These are phyloP conservation scores for Mercurialis annua DNA, from an alignment of 345 rosid species.

Conservation along the genomic window DNA sequence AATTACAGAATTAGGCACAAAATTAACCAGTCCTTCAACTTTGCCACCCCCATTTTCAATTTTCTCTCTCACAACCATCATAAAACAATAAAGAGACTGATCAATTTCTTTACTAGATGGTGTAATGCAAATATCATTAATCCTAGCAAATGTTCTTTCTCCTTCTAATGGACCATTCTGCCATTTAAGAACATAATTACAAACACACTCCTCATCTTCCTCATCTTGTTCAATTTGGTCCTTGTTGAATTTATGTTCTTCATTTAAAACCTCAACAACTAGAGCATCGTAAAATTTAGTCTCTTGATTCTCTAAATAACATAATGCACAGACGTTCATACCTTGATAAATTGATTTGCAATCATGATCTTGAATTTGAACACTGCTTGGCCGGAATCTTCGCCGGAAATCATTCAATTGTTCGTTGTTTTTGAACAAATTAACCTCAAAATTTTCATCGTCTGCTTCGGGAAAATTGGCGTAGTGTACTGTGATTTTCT, in stretches of 20 bases:
- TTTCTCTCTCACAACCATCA: background rate
- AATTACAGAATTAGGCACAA: background rate
- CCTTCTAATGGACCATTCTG: background rate
- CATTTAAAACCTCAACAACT: background rate
- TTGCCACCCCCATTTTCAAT: background rate
- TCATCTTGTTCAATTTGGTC: background rate
- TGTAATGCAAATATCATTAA: background rate
- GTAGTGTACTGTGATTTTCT: background rate
- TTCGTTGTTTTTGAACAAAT: background rate
- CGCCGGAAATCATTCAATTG: background rate
- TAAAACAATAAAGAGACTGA: background rate
- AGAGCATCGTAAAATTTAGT: background rate
- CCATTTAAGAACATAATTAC: background rate
- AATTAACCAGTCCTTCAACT: background rate
- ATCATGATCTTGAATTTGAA: slow-evolving; percentile 4
- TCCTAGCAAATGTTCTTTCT: background rate
- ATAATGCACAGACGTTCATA: background rate
- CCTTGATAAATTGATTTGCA: background rate
- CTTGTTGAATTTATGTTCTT: background rate
- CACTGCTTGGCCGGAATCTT: background rate
- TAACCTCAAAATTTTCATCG: background rate
- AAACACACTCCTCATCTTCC: background rate
- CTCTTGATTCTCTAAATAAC: background rate
- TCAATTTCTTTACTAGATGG: background rate
- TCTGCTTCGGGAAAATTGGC: background rate